Evolutionary conservation across 2,329 filamentous ascomycete genomes (phyloP), one percentile per base, ranked within the genome.

Genomic region (Didymella segeticola): DNA sequence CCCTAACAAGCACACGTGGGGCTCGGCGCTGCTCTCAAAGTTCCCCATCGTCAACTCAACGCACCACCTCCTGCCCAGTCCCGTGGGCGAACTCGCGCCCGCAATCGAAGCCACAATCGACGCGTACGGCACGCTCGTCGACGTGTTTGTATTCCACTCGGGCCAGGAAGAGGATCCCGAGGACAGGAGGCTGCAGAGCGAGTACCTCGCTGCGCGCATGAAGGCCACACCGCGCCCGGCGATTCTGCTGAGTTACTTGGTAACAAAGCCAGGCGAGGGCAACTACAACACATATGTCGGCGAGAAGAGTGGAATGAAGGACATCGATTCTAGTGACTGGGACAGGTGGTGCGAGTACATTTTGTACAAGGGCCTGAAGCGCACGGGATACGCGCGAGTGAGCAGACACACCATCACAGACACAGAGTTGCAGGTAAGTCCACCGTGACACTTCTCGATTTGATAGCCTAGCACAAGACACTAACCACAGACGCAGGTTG

Each of bases 301-400:
- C 51, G 83, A 91, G 47, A 80, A 80, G 53, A 96, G 90, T 53
- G 91, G 92, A 9, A 99, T 99, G 95, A 87, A 90, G 68, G 95
- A 99, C 69, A 95, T 99, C 43, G 95, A 99, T 69, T 85, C 88
- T 0, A 87, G 82, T 3, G 95, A 99, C 73, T 96, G 92, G 92
- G 95, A 99, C 75, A 83, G 95, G 49, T 99, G 95, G 95, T 99
- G 95, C 79, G 93, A 99, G 79, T 99, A 99, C 76, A 97, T 99
- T 62, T 79, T 99, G 22, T 99, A 91, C 82, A 97, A 97, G 81
- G 87, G 87, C 11, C 78, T 99, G 58, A 88, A 87, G 76, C 84
- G 93, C 57, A 88, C 89, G 0, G 93, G 91, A 1, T 99, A 99
- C 73, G 95, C 95, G 4, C 82, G 95, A 47, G 88, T 99, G 46